phyloP scores from a whole-genome alignment of 371 early-diverging fungal species.

The Entomophthora muscae region DNA sequence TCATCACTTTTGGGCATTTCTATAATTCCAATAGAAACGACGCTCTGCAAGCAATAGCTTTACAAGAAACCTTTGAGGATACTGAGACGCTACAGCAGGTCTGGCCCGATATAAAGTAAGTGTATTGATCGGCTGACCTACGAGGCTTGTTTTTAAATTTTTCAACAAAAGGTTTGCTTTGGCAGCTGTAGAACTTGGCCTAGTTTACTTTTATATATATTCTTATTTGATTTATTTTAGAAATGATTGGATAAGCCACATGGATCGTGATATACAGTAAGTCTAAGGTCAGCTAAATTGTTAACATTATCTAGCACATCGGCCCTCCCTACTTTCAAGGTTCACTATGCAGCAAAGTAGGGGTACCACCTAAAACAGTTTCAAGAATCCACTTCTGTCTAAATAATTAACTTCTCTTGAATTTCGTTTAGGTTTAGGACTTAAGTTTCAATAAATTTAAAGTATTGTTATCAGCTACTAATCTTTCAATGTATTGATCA shows the following conservation, averaged over 20 bases:
- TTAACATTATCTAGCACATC: background rate
- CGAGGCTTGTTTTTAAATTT: background rate
- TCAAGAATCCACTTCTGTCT: no score
- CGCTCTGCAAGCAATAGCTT: conserved; percentile 48
- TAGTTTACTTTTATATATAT: no score
- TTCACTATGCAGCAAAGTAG: background rate
- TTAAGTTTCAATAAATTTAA: no score
- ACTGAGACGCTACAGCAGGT: conserved; percentile 19
- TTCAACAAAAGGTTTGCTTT: no score
- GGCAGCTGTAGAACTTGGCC: no score
- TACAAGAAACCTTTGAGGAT: conserved; percentile 57
- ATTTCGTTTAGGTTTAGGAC: no score
- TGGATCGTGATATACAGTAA: background rate
- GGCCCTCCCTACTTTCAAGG: background rate
- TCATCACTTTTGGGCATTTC: conserved; percentile 66
- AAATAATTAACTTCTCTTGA: no score
- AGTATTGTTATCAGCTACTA: no score
- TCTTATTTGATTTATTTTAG: background rate
- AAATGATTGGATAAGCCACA: background rate
- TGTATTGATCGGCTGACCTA: background rate
- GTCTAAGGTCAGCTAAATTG: background rate
- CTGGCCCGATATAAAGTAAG: conserved; percentile 7
- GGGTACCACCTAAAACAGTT: no score
- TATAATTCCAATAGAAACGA: conserved; percentile 69
- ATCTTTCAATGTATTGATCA: no score